These are phyloP conservation scores for Aspergillus unguis DNA, from an alignment of 2,329 filamentous ascomycete species.

Conservation along the genomic window DNA sequence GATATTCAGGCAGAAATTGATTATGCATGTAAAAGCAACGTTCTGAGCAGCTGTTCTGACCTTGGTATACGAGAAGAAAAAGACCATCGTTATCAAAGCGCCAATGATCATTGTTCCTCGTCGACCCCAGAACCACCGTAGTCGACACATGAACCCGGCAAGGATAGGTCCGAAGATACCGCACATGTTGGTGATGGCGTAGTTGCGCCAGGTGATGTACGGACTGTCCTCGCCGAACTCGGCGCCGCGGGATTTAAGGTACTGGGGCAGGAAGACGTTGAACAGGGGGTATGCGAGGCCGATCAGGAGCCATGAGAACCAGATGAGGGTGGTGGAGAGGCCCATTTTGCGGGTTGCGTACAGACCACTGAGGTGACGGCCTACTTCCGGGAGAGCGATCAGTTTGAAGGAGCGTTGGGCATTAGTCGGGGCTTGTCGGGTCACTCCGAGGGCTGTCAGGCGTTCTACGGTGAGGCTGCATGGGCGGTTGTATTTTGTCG, in stretches of 20 bases:
- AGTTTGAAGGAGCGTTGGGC: neutral
- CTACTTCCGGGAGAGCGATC: neutral
- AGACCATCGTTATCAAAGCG: slow-evolving; percentile 51
- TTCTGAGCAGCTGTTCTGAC: slow-evolving; percentile 47
- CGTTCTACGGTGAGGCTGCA: slow-evolving; percentile 6
- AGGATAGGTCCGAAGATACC: slow-evolving; percentile 74
- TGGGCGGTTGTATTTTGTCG: neutral
- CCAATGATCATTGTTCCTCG: slow-evolving; percentile 57
- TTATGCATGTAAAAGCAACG: slow-evolving; percentile 49
- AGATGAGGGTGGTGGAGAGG: slow-evolving; percentile 50
- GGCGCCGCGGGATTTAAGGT: slow-evolving; percentile 56
- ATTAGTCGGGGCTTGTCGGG: neutral
- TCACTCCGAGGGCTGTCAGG: neutral
- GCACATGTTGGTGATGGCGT: slow-evolving; percentile 72
- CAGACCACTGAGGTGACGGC: slow-evolving; percentile 32
- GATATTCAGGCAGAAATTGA: slow-evolving; percentile 54
- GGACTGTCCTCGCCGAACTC: slow-evolving; percentile 38
- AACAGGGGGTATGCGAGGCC: slow-evolving; percentile 86
- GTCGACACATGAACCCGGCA: slow-evolving; percentile 68
- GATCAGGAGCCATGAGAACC: slow-evolving; percentile 79
- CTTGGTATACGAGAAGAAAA: slow-evolving; percentile 55
- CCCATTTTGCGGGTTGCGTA: slow-evolving; percentile 1
- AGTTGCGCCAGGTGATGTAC: slow-evolving; percentile 66
- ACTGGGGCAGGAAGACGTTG: slow-evolving; percentile 84
- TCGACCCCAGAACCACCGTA: slow-evolving; percentile 58